Evolutionary conservation across 2,329 filamentous ascomycete genomes (phyloP).

Genomic region (Curvularia sp.): DNA sequence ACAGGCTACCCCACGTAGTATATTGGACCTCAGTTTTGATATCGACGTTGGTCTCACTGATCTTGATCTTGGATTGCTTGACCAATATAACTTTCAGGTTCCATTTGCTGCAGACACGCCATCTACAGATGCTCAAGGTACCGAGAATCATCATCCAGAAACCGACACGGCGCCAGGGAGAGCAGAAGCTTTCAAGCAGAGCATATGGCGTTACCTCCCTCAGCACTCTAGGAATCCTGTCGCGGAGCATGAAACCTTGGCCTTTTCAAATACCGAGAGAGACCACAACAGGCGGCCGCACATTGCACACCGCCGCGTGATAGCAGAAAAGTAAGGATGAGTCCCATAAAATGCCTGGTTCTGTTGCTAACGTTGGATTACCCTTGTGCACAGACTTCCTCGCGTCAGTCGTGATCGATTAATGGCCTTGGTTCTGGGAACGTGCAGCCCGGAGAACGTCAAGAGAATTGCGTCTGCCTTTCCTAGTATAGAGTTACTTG

Average conservation of each 20-base stretch:
- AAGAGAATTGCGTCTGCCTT: constrained; percentile 66
- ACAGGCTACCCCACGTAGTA: constrained; percentile 54
- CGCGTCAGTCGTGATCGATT: constrained; percentile 63
- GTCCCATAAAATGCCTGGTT: background rate
- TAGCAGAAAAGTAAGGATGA: constrained; percentile 45
- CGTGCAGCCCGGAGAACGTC: constrained; percentile 61
- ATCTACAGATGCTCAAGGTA: constrained; percentile 31
- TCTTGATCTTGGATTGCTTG: constrained; percentile 55
- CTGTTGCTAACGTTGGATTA: background rate
- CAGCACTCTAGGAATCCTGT: constrained; percentile 36
- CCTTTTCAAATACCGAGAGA: constrained; percentile 47
- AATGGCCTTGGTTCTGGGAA: constrained; percentile 68
- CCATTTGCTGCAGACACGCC: constrained; percentile 50
- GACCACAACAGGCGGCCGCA: constrained; percentile 45
- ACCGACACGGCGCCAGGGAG: constrained; percentile 34
- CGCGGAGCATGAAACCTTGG: constrained; percentile 50
- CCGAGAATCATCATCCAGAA: constrained; percentile 25
- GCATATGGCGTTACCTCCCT: constrained; percentile 56
- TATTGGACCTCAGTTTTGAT: constrained; percentile 56
- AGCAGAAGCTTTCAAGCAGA: constrained; percentile 51
- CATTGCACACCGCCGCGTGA: constrained; percentile 48
- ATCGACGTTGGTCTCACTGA: constrained; percentile 57
- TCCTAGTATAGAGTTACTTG: constrained; percentile 66
- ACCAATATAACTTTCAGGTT: constrained; percentile 55
- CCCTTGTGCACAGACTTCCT: constrained; percentile 31